Base-by-base conservation (phyloP, 163 green algal genomes). In the Volvox carteri region DNA sequence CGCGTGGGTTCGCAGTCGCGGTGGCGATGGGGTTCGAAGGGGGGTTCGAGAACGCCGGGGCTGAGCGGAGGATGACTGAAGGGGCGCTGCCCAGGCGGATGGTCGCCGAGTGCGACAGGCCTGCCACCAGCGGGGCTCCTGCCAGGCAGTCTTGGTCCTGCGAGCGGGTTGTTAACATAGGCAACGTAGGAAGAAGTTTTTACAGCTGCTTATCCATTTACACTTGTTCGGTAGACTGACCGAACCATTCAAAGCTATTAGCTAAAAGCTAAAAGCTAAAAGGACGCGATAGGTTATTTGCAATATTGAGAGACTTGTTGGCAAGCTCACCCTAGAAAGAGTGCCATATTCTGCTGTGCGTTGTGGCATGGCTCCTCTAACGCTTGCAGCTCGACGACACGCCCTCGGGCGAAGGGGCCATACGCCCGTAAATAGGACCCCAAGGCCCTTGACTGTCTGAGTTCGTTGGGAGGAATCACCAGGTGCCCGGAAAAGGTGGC, bases 301-400 rank as follows among this genome's bases (percentile, higher is more conserved):
- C 12, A 25, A 60, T 60, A 16, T 60, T 16, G 16, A 60, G 50
- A 30, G 19, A 7, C 9, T 48, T 23, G 5, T 30, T 48, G 44
- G 28, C 7, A 30, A 19, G 52, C 72, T 83, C 46, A 67, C 74
- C 74, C 28, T 9, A 2, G 74, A 83, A 50, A 83, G 44, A 8
- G 46, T 68, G 16, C 74, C n/a, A 68, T 7, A 48, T 16, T 46
- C 48, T 41, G 74, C 42, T 12, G 72, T 6, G 72, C 42, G 74
- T 16, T 48, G 74, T n/a, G 74, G 74, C 44, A 83, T 48, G 44
- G 74, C 46, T 25, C 46, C n/a, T 48, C 30, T 83, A 83, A 83
- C 48, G 74, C 74, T 46, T 83, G 74, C 74, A 18, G 74, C 48
- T 68, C 74, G 74, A 16, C 48, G 46, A 33, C 8, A 50, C 28